Evolutionary conservation across 2,329 filamentous ascomycete genomes (phyloP).

Genomic region (Hymenoscyphus occultus): DNA sequence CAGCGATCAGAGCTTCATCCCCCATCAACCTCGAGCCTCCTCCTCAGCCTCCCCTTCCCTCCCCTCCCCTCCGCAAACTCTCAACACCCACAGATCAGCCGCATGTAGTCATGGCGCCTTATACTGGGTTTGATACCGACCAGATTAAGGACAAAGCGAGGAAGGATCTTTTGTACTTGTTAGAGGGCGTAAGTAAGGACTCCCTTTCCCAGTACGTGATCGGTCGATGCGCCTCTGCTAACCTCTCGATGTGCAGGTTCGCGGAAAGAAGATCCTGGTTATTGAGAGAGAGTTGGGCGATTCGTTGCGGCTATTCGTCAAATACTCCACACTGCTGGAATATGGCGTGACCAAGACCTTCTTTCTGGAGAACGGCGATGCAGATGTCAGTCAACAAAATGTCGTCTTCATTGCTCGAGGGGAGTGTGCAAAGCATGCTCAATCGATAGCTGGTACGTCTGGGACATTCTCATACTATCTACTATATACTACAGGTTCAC

Average conservation of each 20-base stretch:
- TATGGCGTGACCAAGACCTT: slow-evolving; percentile 98
- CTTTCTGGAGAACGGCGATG: slow-evolving; percentile 91
- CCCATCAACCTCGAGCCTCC: slow-evolving; percentile 3
- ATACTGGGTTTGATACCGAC: slow-evolving; percentile 68
- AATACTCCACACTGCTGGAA: slow-evolving; percentile 91
- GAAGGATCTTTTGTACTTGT: slow-evolving; percentile 83
- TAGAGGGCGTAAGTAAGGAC: slow-evolving; percentile 81
- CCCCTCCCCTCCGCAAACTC: not conserved
- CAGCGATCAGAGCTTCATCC: not conserved
- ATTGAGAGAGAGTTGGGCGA: slow-evolving; percentile 89
- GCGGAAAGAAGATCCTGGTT: slow-evolving; percentile 97
- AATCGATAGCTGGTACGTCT: slow-evolving; percentile 76
- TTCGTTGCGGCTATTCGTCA: slow-evolving; percentile 85
- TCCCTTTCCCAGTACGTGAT: slow-evolving; percentile 25
- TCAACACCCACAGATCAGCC: slow-evolving; percentile 40
- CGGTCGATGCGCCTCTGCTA: slow-evolving; percentile 32
- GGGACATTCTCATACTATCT: slow-evolving; percentile 21
- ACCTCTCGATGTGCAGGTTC: slow-evolving; percentile 60
- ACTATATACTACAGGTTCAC: not conserved
- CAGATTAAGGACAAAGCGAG: slow-evolving; percentile 78
- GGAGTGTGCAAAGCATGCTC: slow-evolving; percentile 80
- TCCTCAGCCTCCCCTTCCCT: slow-evolving; percentile 5
- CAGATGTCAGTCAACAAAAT: slow-evolving; percentile 91
- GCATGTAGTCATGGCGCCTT: slow-evolving; percentile 64
- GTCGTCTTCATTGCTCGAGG: slow-evolving; percentile 90